phyloP scores from a whole-genome alignment of 2,329 filamentous ascomycete species.

The Fusarium sp. region DNA sequence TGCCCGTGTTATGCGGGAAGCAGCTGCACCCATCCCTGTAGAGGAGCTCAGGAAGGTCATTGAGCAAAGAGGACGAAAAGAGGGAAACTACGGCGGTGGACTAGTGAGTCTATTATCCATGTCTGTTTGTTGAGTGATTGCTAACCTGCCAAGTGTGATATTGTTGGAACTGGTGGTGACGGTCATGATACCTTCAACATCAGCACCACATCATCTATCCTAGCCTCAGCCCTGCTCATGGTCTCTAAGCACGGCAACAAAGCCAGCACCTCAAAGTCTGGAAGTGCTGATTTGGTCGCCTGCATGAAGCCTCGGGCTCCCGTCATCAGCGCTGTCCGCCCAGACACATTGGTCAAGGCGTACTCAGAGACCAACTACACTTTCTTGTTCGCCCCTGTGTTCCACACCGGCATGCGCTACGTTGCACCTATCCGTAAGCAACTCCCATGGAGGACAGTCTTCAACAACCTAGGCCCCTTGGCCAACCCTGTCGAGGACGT shows the following conservation, averaged over 20 bases:
- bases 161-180: constrained; percentile 97
- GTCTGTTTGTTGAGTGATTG: neutral
- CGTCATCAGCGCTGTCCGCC: constrained; percentile 78
- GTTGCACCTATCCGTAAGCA: constrained; percentile 87
- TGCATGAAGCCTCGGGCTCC: constrained; percentile 79
- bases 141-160: constrained; percentile 74
- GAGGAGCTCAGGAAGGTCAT: constrained; percentile 71
- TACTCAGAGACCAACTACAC: constrained; percentile 89
- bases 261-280: constrained; percentile 94
- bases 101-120: constrained; percentile 68
- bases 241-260: constrained; percentile 97
- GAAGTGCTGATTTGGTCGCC: constrained; percentile 90
- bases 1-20: constrained; percentile 84
- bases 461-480: constrained; percentile 94
- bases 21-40: constrained; percentile 78
- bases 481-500: constrained; percentile 88
- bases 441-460: constrained; percentile 94
- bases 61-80: constrained; percentile 67
- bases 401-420: constrained; percentile 94
- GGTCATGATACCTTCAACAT: constrained; percentile 99
- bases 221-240: constrained; percentile 86
- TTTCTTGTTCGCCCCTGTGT: constrained; percentile 95
- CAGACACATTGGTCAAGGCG: constrained; percentile 75
- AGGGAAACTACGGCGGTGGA: constrained; percentile 84
- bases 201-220: constrained; percentile 92